Evolutionary conservation across 768 basidiomycete species (phyloP).

Genomic region (Mycena vulgaris): DNA sequence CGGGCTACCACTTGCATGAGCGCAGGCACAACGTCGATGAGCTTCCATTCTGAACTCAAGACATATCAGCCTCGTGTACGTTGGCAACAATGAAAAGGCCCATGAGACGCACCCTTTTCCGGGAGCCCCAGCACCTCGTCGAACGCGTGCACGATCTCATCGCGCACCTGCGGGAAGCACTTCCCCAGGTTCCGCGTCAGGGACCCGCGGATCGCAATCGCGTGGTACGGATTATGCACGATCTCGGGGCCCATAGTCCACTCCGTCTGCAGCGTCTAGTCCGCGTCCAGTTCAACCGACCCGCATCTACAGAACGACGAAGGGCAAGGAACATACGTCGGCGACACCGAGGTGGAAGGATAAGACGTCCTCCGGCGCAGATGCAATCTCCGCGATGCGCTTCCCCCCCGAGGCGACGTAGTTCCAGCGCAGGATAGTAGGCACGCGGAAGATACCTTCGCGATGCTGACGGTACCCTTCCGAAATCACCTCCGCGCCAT

Average conservation of each 20-base stretch:
- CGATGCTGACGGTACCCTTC: neutral
- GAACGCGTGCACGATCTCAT: neutral
- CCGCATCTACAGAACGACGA: neutral
- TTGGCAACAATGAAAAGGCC: no score
- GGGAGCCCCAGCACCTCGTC: neutral
- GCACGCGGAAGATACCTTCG: neutral
- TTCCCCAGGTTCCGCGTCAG: constrained; percentile 5
- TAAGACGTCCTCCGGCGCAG: neutral
- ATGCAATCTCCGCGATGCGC: neutral
- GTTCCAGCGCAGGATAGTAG: neutral
- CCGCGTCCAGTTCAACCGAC: neutral
- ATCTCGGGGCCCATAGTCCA: no score
- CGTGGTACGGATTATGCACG: neutral
- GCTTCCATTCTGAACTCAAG: no score
- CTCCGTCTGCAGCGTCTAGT: no score
- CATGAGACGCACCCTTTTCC: neutral
- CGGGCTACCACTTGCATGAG: no score
- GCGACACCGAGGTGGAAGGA: neutral
- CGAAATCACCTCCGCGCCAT: neutral
- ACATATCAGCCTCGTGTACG: no score
- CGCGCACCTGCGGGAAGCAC: neutral
- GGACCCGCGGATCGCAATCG: neutral
- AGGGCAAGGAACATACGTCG: neutral
- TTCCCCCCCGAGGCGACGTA: neutral
- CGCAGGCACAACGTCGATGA: no score